phyloP scores from a whole-genome alignment of 2,329 filamentous ascomycete species.

The Calonectria pseudoturangicola region DNA sequence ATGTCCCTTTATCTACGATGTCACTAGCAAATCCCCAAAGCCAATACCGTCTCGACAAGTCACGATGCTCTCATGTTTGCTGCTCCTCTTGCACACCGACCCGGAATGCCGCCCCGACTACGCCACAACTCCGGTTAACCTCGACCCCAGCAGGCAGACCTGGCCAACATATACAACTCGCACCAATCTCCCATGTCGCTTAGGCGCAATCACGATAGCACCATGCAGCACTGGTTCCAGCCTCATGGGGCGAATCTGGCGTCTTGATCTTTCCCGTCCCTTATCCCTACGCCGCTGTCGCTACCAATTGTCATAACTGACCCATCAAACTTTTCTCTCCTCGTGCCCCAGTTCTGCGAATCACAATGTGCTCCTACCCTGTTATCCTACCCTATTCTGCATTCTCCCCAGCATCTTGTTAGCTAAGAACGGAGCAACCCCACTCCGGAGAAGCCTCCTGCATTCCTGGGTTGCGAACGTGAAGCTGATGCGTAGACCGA shows the following conservation, averaged over 20 bases:
- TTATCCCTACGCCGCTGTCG: conserved; percentile 12
- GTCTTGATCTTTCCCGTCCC: conserved; percentile 2
- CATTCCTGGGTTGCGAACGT: conserved; percentile 9
- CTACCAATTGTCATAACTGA: conserved; percentile 24
- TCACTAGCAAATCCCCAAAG: neutral
- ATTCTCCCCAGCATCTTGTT: neutral
- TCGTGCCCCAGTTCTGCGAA: conserved; percentile 22
- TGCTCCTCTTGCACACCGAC: conserved; percentile 2
- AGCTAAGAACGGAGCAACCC: conserved; percentile 27
- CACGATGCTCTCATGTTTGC: neutral
- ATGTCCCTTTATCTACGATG: neutral
- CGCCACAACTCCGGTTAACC: conserved; percentile 40
- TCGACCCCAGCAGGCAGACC: neutral
- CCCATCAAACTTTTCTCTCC: conserved; percentile 25
- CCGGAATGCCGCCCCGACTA: conserved; percentile 36
- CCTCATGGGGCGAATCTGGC: conserved; percentile 6
- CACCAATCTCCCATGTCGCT: neutral
- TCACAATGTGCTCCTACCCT: conserved; percentile 17
- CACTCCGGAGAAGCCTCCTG: conserved; percentile 16
- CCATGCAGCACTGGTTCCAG: neutral
- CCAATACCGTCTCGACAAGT: conserved; percentile 17
- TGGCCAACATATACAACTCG: neutral
- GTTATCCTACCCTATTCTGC: conserved; percentile 4
- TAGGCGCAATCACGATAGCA: neutral
- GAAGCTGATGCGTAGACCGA: conserved; percentile 3